Evolutionary conservation across 768 basidiomycete species (phyloP).

Genomic region (Hygrophoropsis aurantiaca): DNA sequence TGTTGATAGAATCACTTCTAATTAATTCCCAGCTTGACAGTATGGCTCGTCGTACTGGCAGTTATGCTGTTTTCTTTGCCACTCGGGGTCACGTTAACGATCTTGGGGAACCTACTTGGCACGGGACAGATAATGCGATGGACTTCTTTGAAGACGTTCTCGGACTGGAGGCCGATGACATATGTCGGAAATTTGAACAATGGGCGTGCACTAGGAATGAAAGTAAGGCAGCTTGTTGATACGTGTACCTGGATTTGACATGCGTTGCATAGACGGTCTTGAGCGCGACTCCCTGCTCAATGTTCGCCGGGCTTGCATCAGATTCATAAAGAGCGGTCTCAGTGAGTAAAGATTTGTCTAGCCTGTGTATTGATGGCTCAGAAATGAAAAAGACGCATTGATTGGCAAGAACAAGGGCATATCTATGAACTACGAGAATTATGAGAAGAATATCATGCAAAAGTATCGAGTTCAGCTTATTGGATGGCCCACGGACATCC

Average conservation of each 20-base stretch:
- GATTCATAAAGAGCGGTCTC: not conserved
- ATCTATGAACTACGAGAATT: slow-evolving; percentile 1
- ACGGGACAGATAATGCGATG: not conserved
- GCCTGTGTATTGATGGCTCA: not conserved
- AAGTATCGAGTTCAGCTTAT: not conserved
- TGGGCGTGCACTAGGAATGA: no score
- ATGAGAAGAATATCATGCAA: slow-evolving; percentile 3
- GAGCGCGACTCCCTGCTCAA: not conserved
- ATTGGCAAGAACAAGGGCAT: not conserved
- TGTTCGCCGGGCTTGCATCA: not conserved
- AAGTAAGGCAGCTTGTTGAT: not conserved
- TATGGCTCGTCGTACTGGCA: not conserved
- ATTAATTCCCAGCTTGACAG: not conserved
- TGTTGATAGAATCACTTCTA: not conserved
- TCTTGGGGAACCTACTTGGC: not conserved
- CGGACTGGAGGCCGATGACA: not conserved
- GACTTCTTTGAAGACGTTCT: not conserved
- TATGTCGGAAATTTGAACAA: no score
- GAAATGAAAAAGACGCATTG: not conserved
- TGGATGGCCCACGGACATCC: slow-evolving; percentile 6
- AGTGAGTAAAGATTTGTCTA: not conserved
- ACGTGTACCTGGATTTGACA: not conserved
- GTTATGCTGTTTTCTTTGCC: not conserved
- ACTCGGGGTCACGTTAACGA: not conserved
- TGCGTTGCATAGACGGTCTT: not conserved